phyloP scores from a whole-genome alignment of 306 rosid genomes.

The Carpinus fangiana region DNA sequence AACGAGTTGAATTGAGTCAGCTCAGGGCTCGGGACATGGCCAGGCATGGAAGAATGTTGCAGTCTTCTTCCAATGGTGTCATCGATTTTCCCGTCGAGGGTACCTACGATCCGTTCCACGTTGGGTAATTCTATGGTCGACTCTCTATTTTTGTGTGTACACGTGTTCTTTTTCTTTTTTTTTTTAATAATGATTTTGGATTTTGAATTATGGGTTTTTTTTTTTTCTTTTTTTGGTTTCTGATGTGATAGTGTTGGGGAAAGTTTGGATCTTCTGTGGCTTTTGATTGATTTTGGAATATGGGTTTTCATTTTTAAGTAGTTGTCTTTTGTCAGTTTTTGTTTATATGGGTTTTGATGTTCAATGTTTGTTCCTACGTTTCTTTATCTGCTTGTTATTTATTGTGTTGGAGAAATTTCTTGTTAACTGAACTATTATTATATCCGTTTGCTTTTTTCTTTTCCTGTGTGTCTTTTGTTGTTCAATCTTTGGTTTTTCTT shows the following conservation, averaged over 20 bases:
- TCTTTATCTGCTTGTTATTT: slow-evolving; percentile 1
- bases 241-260: slow-evolving; percentile 7
- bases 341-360: background rate
- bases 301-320: slow-evolving; percentile 9
- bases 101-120: slow-evolving; percentile 76
- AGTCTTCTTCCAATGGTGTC: slow-evolving; percentile 61
- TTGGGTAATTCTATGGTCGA: slow-evolving; percentile 59
- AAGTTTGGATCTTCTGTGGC: slow-evolving; percentile 14
- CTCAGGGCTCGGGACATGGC: slow-evolving; percentile 67
- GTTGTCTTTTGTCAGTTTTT: slow-evolving; percentile 2
- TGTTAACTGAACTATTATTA: background rate
- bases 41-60: slow-evolving; percentile 80
- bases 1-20: slow-evolving; percentile 64
- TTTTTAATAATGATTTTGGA: background rate
- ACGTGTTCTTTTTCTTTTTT: background rate
- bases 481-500: background rate
- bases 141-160: background rate
- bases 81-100: slow-evolving; percentile 71
- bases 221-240: slow-evolving; percentile 12
- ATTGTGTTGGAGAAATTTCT: background rate
- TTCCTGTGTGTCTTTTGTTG: background rate
- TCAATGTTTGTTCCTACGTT: background rate
- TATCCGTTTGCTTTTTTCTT: background rate
- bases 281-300: slow-evolving; percentile 22
- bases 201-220: slow-evolving; percentile 15